Conservation (phyloP, 345 rosid genomes). For the Erucastrum elatum region DNA sequence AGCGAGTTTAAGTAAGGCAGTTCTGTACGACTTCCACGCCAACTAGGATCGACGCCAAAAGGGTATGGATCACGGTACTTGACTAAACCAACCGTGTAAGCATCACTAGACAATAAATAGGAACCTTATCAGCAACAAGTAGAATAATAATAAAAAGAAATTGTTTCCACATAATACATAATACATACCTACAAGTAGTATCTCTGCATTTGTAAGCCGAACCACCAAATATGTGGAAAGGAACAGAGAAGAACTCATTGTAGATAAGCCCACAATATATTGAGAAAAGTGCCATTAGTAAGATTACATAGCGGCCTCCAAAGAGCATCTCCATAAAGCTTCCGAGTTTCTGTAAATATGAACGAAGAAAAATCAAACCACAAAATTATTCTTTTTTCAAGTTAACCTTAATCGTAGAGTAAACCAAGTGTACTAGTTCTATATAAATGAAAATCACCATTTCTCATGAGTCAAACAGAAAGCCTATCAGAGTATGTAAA, state of each 20-base stretch:
- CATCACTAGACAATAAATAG: slow-evolving; percentile 61
- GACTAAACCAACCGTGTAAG: slow-evolving; percentile 67
- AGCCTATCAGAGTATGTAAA: not conserved
- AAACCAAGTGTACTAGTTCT: not conserved
- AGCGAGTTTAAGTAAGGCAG: slow-evolving; percentile 92
- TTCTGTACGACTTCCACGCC: slow-evolving; percentile 99
- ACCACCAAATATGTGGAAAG: slow-evolving; percentile 90
- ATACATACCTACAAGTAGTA: slow-evolving; percentile 70
- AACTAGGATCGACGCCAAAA: slow-evolving; percentile 97
- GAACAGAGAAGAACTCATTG: slow-evolving; percentile 96
- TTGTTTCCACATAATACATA: not conserved
- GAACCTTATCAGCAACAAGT: slow-evolving; percentile 15
- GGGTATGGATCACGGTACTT: slow-evolving; percentile 86
- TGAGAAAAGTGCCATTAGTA: slow-evolving; percentile 90
- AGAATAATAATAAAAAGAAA: not conserved
- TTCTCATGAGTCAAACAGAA: not conserved
- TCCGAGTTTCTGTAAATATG: slow-evolving; percentile 74
- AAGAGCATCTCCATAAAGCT: slow-evolving; percentile 99
- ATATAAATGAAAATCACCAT: not conserved
- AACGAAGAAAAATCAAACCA: slow-evolving; percentile 6
- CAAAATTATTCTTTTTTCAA: not conserved
- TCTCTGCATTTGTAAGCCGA: slow-evolving; percentile 96
- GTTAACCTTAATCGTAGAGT: not conserved
- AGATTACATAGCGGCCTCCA: slow-evolving; percentile 91
- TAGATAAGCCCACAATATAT: slow-evolving; percentile 96